phyloP scores from a whole-genome alignment of 2,329 filamentous ascomycete species.

The Aureobasidium pullulans region DNA sequence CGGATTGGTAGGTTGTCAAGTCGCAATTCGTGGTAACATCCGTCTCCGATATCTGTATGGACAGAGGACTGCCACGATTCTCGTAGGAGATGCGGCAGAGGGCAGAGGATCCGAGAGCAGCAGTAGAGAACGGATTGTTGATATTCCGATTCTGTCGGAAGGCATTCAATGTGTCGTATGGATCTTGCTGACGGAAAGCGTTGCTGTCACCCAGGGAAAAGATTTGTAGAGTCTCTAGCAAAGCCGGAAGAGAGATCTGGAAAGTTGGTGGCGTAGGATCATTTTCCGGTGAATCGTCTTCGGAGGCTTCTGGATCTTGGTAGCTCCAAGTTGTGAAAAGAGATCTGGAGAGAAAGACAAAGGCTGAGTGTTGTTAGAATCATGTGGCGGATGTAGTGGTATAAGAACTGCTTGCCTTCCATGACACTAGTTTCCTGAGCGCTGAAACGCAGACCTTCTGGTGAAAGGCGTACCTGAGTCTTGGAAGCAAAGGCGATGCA shows the following conservation, averaged over 20 bases:
- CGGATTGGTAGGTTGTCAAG: conserved; percentile 65
- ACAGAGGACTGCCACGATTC: conserved; percentile 67
- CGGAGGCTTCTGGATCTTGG: conserved; percentile 41
- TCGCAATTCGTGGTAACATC: conserved; percentile 85
- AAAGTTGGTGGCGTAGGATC: conserved; percentile 53
- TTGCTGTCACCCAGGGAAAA: conserved; percentile 56
- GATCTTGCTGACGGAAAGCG: conserved; percentile 24
- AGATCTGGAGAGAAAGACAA: conserved; percentile 77
- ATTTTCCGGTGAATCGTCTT: conserved; percentile 30
- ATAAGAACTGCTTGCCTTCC: conserved; percentile 55
- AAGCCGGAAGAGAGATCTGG: conserved; percentile 75
- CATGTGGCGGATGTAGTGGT: conserved; percentile 13
- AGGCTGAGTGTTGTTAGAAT: conserved; percentile 38
- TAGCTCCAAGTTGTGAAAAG: conserved; percentile 83
- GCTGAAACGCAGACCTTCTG: conserved; percentile 78
- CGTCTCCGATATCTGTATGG: conserved; percentile 93
- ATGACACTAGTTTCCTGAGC: conserved; percentile 84
- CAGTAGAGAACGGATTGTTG: conserved; percentile 72
- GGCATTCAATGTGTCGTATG: conserved; percentile 32
- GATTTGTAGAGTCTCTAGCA: conserved; percentile 92
- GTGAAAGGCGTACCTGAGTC: conserved; percentile 67
- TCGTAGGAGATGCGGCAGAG: conserved; percentile 78
- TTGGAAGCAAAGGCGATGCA: conserved; percentile 56
- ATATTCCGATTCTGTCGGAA: conserved; percentile 30
- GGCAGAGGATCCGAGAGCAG: conserved; percentile 73